Conservation (phyloP, 768 basidiomycete species). For the Pleurotus cornucopiae region DNA sequence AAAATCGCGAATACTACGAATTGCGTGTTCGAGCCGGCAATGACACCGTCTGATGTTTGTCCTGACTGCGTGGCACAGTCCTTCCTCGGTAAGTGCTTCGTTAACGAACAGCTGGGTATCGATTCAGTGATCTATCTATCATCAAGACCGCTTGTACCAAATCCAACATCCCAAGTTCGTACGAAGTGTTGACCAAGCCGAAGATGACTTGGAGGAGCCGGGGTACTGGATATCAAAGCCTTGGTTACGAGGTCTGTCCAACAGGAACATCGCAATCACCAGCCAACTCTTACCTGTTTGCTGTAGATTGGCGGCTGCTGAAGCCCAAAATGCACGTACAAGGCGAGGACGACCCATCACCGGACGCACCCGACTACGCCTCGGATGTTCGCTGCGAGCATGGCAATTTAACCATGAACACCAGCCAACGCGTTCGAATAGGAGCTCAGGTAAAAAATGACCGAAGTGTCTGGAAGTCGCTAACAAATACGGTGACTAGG, state of each 20-base stretch:
- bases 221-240: conserved; percentile 74
- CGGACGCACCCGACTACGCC: conserved; percentile 53
- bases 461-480: not conserved
- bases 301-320: conserved; percentile 64
- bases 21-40: conserved; percentile 42
- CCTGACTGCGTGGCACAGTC: conserved; percentile 47
- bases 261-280: not conserved
- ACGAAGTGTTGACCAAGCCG: conserved; percentile 50
- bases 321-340: conserved; percentile 76
- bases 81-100: conserved; percentile 48
- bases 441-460: conserved; percentile 43
- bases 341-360: conserved; percentile 58
- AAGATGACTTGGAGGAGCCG: conserved; percentile 33
- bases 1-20: conserved; percentile 40
- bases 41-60: conserved; percentile 55
- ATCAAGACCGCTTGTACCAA: conserved; percentile 63
- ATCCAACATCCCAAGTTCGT: conserved; percentile 64
- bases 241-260: conserved; percentile 67
- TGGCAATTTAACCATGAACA: conserved; percentile 51
- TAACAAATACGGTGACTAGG: conserved; percentile 35
- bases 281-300: not conserved
- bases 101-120: not conserved
- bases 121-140: conserved; percentile 1
- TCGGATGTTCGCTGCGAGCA: conserved; percentile 73
- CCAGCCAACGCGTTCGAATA: conserved; percentile 55